Evolutionary conservation across 2,329 filamentous ascomycete species (phyloP).

Genomic region (Aspergillus sojae): DNA sequence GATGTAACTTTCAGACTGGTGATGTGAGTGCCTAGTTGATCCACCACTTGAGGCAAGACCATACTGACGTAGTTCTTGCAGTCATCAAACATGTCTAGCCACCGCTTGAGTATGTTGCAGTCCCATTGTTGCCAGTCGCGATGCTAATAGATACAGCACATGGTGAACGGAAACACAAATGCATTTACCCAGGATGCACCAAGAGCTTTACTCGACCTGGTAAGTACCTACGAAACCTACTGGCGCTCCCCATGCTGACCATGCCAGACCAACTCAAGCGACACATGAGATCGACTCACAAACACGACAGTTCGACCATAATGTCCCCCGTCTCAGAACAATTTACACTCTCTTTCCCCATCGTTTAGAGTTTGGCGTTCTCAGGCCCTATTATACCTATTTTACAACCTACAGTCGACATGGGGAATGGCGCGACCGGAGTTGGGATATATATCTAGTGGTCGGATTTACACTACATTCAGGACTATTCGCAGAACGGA

Average conservation of each 20-base stretch:
- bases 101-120: conserved; percentile 44
- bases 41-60: background rate
- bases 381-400: background rate
- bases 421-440: conserved; percentile 5
- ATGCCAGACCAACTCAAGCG: conserved; percentile 45
- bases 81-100: conserved; percentile 51
- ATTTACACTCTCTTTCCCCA: conserved; percentile 23
- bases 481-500: background rate
- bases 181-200: conserved; percentile 39
- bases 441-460: background rate
- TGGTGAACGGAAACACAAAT: conserved; percentile 47
- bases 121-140: background rate
- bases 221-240: conserved; percentile 22
- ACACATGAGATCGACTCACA: conserved; percentile 42
- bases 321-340: conserved; percentile 29
- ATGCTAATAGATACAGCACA: conserved; percentile 33
- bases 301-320: conserved; percentile 24
- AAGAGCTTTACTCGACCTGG: conserved; percentile 50
- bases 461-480: background rate
- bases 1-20: conserved; percentile 47
- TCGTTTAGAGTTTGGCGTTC: conserved; percentile 9
- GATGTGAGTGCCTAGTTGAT: conserved; percentile 38
- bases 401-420: background rate
- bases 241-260: conserved; percentile 6
- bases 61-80: conserved; percentile 16